Conservation (phyloP, 768 basidiomycete species). For the Boletus vinaceobasis region DNA sequence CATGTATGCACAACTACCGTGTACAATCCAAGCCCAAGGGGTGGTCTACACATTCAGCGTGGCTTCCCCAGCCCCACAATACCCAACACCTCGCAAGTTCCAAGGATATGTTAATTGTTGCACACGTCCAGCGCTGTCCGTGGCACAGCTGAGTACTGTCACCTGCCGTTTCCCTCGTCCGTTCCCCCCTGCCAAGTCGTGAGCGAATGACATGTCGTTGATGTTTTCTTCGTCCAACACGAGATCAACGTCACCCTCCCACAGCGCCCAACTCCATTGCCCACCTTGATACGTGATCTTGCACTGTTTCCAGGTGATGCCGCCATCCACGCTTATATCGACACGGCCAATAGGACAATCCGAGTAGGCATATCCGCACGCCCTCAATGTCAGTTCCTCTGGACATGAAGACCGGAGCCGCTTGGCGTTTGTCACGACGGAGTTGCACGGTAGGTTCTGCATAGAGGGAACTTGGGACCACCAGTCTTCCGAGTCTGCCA, state of each 20-base stretch:
- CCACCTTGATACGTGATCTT: conserved; percentile 58
- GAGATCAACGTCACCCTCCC: conserved; percentile 51
- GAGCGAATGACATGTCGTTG: conserved; percentile 4
- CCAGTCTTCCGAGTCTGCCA: conserved; percentile 26
- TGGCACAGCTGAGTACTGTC: conserved; percentile 46
- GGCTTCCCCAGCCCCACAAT: conserved; percentile 30
- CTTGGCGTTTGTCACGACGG: conserved; percentile 43
- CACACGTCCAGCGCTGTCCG: conserved; percentile 44
- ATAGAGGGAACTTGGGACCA: conserved; percentile 60
- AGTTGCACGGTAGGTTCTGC: conserved; percentile 59
- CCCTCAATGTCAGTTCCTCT: conserved; percentile 24
- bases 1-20: too few species aligned
- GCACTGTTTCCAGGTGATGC: conserved; percentile 48
- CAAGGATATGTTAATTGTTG: conserved; percentile 52
- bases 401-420: conserved; percentile 8
- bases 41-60: background rate
- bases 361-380: conserved; percentile 59
- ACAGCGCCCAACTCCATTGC: conserved; percentile 72
- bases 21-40: background rate
- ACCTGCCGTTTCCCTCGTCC: conserved; percentile 12
- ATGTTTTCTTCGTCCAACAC: conserved; percentile 20
- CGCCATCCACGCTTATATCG: conserved; percentile 52
- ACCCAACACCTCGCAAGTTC: conserved; percentile 67
- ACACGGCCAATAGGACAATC: conserved; percentile 45
- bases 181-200: conserved; percentile 1